These are phyloP conservation scores for Tillandsia fasciculata DNA, from an alignment of 176 grass and related monocot species.

Conservation along the genomic window DNA sequence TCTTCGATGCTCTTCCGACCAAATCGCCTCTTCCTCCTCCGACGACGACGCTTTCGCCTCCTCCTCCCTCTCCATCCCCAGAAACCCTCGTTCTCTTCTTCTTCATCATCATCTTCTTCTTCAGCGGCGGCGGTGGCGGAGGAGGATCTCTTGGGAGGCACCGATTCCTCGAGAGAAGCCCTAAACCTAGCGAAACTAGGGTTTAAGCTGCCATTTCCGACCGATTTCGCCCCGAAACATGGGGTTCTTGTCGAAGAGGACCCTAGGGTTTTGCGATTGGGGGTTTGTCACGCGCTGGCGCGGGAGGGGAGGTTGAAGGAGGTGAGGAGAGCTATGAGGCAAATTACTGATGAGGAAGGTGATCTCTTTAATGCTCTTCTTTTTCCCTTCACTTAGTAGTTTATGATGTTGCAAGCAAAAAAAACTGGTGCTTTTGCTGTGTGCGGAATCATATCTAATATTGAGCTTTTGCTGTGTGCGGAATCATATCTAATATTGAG, in stretches of 20 bases:
- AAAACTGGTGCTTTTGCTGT: neutral
- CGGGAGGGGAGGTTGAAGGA: slow-evolving; percentile 46
- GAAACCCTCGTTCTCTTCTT: neutral
- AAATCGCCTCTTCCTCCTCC: slow-evolving; percentile 7
- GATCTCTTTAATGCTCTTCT: neutral
- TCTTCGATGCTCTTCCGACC: slow-evolving; percentile 42
- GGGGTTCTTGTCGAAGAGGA: slow-evolving; percentile 2
- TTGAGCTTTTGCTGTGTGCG: neutral
- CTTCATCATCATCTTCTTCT: slow-evolving; percentile 3
- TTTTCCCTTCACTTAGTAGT: neutral
- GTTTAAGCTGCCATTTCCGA: neutral
- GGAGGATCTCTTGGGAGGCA: neutral
- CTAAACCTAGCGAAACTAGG: neutral
- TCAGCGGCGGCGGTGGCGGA: slow-evolving; percentile 19
- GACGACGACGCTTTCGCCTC: neutral
- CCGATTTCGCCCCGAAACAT: neutral
- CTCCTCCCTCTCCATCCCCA: neutral
- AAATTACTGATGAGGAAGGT: slow-evolving; percentile 58
- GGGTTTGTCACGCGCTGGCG: slow-evolving; percentile 37
- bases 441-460: too few species aligned
- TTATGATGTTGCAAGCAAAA: neutral
- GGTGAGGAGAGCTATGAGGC: slow-evolving; percentile 32
- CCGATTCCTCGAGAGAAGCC: neutral
- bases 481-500: too few species aligned
- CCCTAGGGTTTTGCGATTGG: slow-evolving; percentile 18